These are phyloP conservation scores for Pseudevernia furfuracea DNA, from an alignment of 495 filamentous ascomycete genomes.

Conservation along the genomic window DNA sequence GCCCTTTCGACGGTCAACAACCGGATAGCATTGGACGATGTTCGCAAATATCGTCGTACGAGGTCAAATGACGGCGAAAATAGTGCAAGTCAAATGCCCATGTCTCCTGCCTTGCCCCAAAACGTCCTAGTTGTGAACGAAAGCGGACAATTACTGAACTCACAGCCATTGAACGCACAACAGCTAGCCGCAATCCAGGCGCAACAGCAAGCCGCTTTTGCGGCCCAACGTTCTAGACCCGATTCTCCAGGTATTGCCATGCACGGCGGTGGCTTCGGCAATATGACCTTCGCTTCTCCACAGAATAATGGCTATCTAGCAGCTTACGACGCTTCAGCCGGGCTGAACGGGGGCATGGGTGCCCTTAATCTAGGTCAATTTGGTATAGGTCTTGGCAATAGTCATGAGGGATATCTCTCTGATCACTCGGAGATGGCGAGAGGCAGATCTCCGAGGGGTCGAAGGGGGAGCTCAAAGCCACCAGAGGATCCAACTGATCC, in stretches of 20 bases:
- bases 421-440: slow-evolving; percentile 87
- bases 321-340: slow-evolving; percentile 70
- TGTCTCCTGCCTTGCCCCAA: slow-evolving; percentile 46
- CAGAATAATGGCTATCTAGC: slow-evolving; percentile 94
- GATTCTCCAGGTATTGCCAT: slow-evolving; percentile 85
- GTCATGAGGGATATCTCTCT: slow-evolving; percentile 82
- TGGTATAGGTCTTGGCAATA: slow-evolving; percentile 48
- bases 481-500: slow-evolving; percentile 96
- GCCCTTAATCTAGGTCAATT: slow-evolving; percentile 69
- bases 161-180: slow-evolving; percentile 76
- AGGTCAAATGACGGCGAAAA: slow-evolving; percentile 78
- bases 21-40: slow-evolving; percentile 92
- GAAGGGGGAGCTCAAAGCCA: slow-evolving; percentile 91
- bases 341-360: slow-evolving; percentile 67
- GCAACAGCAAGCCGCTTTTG: slow-evolving; percentile 71
- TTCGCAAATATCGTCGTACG: slow-evolving; percentile 84
- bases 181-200: slow-evolving; percentile 80
- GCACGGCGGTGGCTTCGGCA: slow-evolving; percentile 57
- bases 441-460: slow-evolving; percentile 85
- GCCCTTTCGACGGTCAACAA: slow-evolving; percentile 97
- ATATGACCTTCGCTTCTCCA: slow-evolving; percentile 73
- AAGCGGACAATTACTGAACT: slow-evolving; percentile 75
- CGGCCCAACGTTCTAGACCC: slow-evolving; percentile 78
- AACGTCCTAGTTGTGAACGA: slow-evolving; percentile 83
- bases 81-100: slow-evolving; percentile 35